Evolutionary conservation across 768 basidiomycete species (phyloP), one percentile per base, ranked within the genome.

Genomic region (Rhodotorula toruloides): DNA sequence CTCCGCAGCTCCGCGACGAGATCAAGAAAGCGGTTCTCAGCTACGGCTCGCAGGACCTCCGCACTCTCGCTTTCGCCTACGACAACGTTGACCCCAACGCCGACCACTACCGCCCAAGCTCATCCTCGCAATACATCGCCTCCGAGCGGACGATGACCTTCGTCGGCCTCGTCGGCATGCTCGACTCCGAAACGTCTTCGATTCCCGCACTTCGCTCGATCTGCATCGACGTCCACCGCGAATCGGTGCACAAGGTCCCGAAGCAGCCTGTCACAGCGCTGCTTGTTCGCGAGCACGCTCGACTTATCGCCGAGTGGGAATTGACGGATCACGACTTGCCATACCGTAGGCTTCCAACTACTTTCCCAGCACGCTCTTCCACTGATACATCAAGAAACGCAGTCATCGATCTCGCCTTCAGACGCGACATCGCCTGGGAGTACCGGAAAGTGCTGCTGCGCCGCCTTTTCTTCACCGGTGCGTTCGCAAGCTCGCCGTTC

Each of bases 321-420:
- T 1, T 99, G 94, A 94, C 97, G 94, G 94, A 98, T 99, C 81
- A 81, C 94, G 74, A 88, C 86, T 78, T 97, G 97, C 77, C 90
- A 92, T 75, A 97, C 98, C 74, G 82, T 88, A 6, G 97, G 89
- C 82, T 81, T 90, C 75, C 90, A 99, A 79, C 81, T 99, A n/a
- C n/a, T 68, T 92, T 96, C 73, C 75, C 89, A 83, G 34, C n/a
- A 55, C 19, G 37, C 34, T n/a, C 17, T 27, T 39, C 55, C 52
- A 59, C 36, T 63, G 40, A 14, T 55, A 36, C n/a, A 14, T 36
- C 25, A 8, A 0, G 52, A 19, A 12, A 13, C 47, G 48, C 12
- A 61, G 52, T 61, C 71, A 19, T 4, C n/a, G 14, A 36, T 1
- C 27, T 27, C 4, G n/a, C 11, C 37, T 22, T 7, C 14, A 96